Evolutionary conservation across 1,284 basidiomycete species (phyloP), one percentile per base, ranked within the genome.

Genomic region (Pseudozyma hubeiensis): DNA sequence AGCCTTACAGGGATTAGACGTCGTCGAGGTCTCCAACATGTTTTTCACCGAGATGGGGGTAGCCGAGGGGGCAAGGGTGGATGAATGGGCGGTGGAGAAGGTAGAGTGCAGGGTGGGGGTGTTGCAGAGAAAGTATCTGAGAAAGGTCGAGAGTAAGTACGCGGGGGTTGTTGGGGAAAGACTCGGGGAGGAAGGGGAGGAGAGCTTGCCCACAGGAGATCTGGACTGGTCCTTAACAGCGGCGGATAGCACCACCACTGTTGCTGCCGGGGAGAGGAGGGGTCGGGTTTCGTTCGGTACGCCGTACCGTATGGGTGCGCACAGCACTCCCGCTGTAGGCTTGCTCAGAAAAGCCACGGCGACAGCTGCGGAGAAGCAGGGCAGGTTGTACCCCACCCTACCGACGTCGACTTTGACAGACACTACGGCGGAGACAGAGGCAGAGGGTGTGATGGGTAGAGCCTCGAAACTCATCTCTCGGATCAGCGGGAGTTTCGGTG

Each of bases 211-310:
- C 14, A 75, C 62, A 7, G 66, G 66, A 13, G 66, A 70, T 53
- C 46, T 75, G 45, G 62, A 75, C 19, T 75, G 66, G 72, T 64
- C 63, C 43, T 24, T 69, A 16, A 55, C 40, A n/a, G 58, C 40
- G 1, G 43, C 8, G 5, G 62, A 53, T 17, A 62, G 54, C 2
- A 64, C 61, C 5, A 50, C 54, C 31, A 52, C 35, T 10, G 37
- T 19, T 11, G 29, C 17, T 7, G 35, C 35, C 14, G 46, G 7
- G 11, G 17, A 34, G 30, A 39, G 16, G 17, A 40, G 4, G 16
- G 67, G 53, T 5, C 54, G 73, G 37, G 68, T 75, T 8, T 62
- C 57, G 7, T 75, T 75, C 24, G 73, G 73, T 1, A 75, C 73
- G 16, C 73, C 73, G 1, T 75, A 67, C 24, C 33, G 73, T 1